Evolutionary conservation across 768 basidiomycete species (phyloP).

Genomic region (Gelatoporia subvermispora): DNA sequence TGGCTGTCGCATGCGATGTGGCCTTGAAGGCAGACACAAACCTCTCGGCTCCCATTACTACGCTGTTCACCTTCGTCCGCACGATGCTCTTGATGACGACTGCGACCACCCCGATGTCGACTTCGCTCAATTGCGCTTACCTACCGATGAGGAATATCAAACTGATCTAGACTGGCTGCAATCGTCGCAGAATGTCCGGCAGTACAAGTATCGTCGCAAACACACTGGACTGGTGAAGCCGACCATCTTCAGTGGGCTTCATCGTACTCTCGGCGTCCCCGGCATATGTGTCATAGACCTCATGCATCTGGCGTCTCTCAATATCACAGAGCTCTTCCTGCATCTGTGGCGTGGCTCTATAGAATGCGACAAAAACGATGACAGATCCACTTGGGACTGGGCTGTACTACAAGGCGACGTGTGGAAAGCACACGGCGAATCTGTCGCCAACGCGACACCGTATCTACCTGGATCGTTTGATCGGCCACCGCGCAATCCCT

Average conservation of each 20-base stretch:
- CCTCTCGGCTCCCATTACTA: conserved; percentile 32
- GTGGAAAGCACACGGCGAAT: conserved; percentile 34
- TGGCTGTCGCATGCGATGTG: conserved; percentile 34
- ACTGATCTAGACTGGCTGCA: neutral
- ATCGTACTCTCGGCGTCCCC: conserved; percentile 21
- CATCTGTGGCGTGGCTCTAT: conserved; percentile 29
- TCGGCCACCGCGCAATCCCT: conserved; percentile 35
- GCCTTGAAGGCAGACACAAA: conserved; percentile 25
- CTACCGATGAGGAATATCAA: neutral
- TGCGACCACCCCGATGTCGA: conserved; percentile 27
- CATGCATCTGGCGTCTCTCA: conserved; percentile 36
- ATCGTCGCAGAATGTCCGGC: too few species aligned
- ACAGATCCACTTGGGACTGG: conserved; percentile 27
- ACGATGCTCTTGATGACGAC: conserved; percentile 16
- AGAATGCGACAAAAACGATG: conserved; percentile 17
- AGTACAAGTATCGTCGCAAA: too few species aligned
- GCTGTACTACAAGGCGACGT: conserved; percentile 11
- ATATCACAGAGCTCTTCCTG: conserved; percentile 31
- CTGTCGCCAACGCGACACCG: conserved; percentile 23
- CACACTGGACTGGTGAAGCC: conserved; percentile 33
- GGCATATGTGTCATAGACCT: conserved; percentile 28
- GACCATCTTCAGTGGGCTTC: conserved; percentile 29
- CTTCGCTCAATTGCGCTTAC: neutral
- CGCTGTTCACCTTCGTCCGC: conserved; percentile 26
- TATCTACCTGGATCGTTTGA: conserved; percentile 38